These are phyloP conservation scores for Syzygium jambos DNA, from an alignment of 345 rosid genomes.

Conservation along the genomic window DNA sequence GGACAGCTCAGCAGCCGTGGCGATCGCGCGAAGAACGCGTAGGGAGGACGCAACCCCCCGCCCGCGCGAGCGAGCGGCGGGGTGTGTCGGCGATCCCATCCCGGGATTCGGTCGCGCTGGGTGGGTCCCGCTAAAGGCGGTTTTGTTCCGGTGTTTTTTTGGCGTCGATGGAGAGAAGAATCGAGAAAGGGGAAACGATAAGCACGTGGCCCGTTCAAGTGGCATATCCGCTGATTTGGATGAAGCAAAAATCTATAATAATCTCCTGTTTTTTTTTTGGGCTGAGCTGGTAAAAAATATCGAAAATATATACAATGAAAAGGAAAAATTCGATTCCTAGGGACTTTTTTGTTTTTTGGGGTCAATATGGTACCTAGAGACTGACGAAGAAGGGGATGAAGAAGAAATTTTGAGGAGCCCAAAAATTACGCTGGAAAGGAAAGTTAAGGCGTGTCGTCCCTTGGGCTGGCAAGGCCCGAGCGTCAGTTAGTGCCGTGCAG, in stretches of 20 bases:
- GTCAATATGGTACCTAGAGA: too few species aligned
- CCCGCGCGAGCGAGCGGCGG: background rate
- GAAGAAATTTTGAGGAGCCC: accelerated
- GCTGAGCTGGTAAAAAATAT: background rate
- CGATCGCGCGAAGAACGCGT: background rate
- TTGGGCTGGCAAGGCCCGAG: background rate
- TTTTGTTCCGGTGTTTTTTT: background rate
- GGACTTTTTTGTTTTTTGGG: too few species aligned
- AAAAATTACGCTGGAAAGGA: background rate
- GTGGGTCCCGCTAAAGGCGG: background rate
- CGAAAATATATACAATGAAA: background rate
- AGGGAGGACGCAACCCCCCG: background rate
- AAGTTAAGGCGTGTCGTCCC: background rate
- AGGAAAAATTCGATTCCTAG: background rate
- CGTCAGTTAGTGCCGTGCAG: background rate
- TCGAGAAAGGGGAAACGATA: background rate
- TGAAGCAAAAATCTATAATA: background rate
- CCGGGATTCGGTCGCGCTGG: background rate
- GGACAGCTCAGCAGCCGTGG: too few species aligned
- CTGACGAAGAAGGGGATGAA: background rate
- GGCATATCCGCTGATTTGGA: background rate
- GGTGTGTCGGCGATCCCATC: background rate
- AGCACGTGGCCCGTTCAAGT: background rate
- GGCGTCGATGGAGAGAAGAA: background rate
- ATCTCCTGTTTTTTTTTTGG: background rate